Base-by-base conservation (phyloP, 2,329 filamentous ascomycete genomes). In the Botrytis elliptica region DNA sequence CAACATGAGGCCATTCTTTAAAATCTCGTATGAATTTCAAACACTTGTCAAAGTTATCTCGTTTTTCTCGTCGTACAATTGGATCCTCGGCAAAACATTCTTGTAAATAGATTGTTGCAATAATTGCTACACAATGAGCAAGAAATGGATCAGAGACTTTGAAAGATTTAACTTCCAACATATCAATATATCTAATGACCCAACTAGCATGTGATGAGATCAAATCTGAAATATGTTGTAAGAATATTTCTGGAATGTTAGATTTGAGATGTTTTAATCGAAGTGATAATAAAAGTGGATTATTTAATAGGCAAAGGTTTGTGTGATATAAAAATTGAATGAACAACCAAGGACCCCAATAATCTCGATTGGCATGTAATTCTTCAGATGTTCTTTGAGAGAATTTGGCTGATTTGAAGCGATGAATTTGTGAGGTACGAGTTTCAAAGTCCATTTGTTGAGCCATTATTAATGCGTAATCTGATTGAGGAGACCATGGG, bases 301-400 rank as follows among this genome's bases (percentile, higher is more conserved):
- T 86, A 70, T 88, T 88, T 14, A 88, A 80, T 0, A 88, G 82
- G 74, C 85, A 87, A 1, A 87, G 82, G 59, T 86, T 87, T 0
- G 85, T 85, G 71, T 87, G 85, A 75, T 88, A 87, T 22, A 88
- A 79, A 73, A 87, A 85, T 74, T 88, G 86, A 44, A 85, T 83
- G 71, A 87, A 82, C 14, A 88, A 81, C 83, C 85, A 88, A 0
- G 86, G 85, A 0, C 84, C 85, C 86, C 86, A 88, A 74, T 87
- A 88, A 64, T 85, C 83, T 33, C 86, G 81, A 69, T 84, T 82
- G 0, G 80, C 77, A 73, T 86, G 81, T 4, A 88, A 77, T 12
- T 84, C 82, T 36, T 85, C 83, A 0, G 80, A 73, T 0, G 83
- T 80, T 44, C 83, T 81, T 29, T 86, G 82, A 0, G 81, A 82